Percentiles rank a stretch among this genome's conserved stretches.
phyloP scores from a whole-genome alignment of 768 basidiomycete species.

The Trametes gibbosa region DNA sequence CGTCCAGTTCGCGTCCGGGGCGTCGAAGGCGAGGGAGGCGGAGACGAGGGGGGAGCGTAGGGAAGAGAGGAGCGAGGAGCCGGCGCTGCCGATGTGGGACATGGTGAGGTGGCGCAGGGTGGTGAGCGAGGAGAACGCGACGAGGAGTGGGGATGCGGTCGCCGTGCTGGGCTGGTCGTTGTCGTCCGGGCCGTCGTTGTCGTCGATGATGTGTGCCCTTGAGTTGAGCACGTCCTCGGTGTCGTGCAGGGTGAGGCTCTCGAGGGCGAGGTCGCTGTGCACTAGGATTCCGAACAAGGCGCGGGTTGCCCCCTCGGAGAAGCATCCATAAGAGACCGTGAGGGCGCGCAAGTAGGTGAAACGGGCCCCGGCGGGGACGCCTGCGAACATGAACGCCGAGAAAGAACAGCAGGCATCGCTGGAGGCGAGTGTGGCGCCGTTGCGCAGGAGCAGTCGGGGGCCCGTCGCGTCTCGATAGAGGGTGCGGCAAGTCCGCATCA shows the following conservation, averaged over 20 bases:
- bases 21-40: not conserved
- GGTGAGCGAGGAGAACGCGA: not conserved
- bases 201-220: not conserved
- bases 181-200: not conserved
- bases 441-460: not conserved
- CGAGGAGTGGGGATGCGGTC: not conserved
- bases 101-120: conserved; percentile 5
- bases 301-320: not conserved
- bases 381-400: not conserved
- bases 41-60: not conserved
- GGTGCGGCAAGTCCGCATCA: conserved; percentile 9
- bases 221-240: conserved; percentile 3
- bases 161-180: too few species aligned
- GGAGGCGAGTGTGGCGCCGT: not conserved
- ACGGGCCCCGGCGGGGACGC: not conserved
- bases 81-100: not conserved
- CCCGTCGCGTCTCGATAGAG: not conserved
- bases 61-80: not conserved
- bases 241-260: not conserved
- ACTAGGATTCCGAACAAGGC: not conserved
- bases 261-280: not conserved
- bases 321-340: not conserved
- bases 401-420: not conserved
- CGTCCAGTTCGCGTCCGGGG: not conserved
- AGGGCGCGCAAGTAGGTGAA: not conserved